Evolutionary conservation across 1,284 basidiomycete species (phyloP).

Genomic region (Naganishia sp.): DNA sequence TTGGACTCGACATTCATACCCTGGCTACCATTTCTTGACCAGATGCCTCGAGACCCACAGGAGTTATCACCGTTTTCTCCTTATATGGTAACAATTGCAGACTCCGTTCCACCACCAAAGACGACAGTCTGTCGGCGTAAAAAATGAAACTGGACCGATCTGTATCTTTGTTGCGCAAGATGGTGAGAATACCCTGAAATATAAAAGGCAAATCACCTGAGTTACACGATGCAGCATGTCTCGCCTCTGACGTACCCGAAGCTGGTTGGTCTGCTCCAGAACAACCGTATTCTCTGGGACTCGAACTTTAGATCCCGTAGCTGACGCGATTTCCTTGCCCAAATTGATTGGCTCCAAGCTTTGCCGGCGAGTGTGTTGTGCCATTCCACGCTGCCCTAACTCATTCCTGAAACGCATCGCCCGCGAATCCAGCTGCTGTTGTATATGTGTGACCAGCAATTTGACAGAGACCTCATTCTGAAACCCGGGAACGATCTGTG

Average conservation of each 20-base stretch:
- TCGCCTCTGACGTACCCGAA: conserved; percentile 60
- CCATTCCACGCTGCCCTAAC: conserved; percentile 51
- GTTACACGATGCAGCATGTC: conserved; percentile 5
- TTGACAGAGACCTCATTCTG: conserved; percentile 84
- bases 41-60: conserved; percentile 60
- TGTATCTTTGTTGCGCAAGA: conserved; percentile 71
- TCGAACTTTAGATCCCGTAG: conserved; percentile 34
- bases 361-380: conserved; percentile 5
- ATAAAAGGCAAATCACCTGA: not conserved
- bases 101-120: conserved; percentile 80
- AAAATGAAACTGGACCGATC: conserved; percentile 73
- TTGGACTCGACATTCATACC: conserved; percentile 2
- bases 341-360: conserved; percentile 16
- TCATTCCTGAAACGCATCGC: conserved; percentile 71
- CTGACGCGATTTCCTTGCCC: conserved; percentile 1
- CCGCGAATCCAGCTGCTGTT: conserved; percentile 76
- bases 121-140: conserved; percentile 72
- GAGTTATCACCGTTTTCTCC: conserved; percentile 68
- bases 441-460: conserved; percentile 86
- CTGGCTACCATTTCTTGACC: conserved; percentile 54
- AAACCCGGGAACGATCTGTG: conserved; percentile 83
- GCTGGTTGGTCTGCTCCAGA: conserved; percentile 76
- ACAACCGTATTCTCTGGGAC: conserved; percentile 63
- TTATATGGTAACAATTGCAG: conserved; percentile 75
- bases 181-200: conserved; percentile 79